Evolutionary conservation across 1,284 basidiomycete species (phyloP), one percentile per base, ranked within the genome.

Genomic region (Leucoagaricus sp.): DNA sequence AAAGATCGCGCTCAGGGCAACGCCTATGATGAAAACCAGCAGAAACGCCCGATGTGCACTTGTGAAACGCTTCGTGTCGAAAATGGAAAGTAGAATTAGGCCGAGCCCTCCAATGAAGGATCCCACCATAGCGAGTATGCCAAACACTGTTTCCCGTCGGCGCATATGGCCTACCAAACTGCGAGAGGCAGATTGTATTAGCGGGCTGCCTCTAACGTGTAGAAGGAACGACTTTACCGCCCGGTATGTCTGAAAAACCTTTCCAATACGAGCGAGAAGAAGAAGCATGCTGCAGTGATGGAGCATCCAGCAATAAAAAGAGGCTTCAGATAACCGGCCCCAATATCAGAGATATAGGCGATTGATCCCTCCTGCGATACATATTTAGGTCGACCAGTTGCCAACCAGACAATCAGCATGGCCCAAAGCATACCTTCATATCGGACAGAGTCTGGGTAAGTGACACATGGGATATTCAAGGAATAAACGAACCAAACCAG

Each of bases 271-370:
- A 91, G 75, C 6, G 81, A 80, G 45, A 85, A 67, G 63, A 88
- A 73, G 68, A 91, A 88, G 0, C 78, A 75, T 1, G 80, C 69
- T 1, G 79, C 84, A 2, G 87, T 89, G 55, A 89, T 77, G 34
- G 74, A 72, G 62, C 82, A 84, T 13, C 83, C 83, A 7, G 76
- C 72, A 42, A 91, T 73, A 65, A 91, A 91, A 28, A 91, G 75
- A 5, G 89, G 89, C 65, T 91, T 90, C 31, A 91, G 72, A 44
- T 78, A 75, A 62, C 79, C 79, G 21, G 88, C 89, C 19, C 85
- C 89, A 31, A 91, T 71, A 64, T 91, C 88, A 21, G 87, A 89
- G 49, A 91, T 89, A 68, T 87, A 90, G 10, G 84, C 83, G 52
- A 91, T 82, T 4, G 67, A 72, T 33, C 80, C 80, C 31, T 84